A percentile compares a stretch with the other conserved stretches of the same genome.
These are phyloP conservation scores for Magnusiomyces suaveolens DNA, from an alignment of 1,139 yeast species.

Conservation along the genomic window DNA sequence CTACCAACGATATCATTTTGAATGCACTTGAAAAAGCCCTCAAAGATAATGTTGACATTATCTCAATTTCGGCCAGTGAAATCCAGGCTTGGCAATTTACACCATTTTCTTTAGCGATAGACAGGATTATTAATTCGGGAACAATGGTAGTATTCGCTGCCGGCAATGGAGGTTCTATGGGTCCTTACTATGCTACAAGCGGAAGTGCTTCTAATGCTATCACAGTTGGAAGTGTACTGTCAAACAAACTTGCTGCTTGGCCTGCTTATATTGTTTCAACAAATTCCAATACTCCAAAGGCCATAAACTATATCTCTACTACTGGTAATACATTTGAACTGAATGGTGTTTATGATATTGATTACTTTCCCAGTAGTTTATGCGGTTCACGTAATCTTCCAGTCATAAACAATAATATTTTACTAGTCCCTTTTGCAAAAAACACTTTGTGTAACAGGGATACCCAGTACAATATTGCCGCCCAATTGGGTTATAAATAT, in stretches of 20 bases:
- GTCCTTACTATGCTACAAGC: slow-evolving; percentile 6
- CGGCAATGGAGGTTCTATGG: slow-evolving; percentile 12
- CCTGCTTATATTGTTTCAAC: slow-evolving; percentile 6
- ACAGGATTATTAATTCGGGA: slow-evolving; percentile 5
- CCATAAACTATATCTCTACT: slow-evolving; percentile 6
- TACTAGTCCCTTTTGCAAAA: background rate
- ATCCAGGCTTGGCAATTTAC: background rate
- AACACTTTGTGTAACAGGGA: background rate
- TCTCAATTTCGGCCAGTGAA: slow-evolving; percentile 16
- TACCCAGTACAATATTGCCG: background rate
- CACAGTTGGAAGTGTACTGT: slow-evolving; percentile 8
- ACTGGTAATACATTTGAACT: slow-evolving; percentile 7
- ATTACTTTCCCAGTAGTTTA: background rate
- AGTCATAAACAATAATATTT: background rate
- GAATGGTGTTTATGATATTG: slow-evolving; percentile 5
- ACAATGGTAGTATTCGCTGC: slow-evolving; percentile 9
- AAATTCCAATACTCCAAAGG: slow-evolving; percentile 2
- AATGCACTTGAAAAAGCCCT: slow-evolving; percentile 17
- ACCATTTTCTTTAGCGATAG: slow-evolving; percentile 2
- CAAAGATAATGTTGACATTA: slow-evolving; percentile 18
- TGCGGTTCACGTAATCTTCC: background rate
- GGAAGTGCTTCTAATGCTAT: slow-evolving; percentile 2
- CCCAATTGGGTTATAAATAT: background rate
- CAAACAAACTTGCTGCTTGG: slow-evolving; percentile 8
- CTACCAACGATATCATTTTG: slow-evolving; percentile 17